These are phyloP conservation scores for Leccinum pellstonianum DNA, from an alignment of 768 basidiomycete species.

Conservation along the genomic window DNA sequence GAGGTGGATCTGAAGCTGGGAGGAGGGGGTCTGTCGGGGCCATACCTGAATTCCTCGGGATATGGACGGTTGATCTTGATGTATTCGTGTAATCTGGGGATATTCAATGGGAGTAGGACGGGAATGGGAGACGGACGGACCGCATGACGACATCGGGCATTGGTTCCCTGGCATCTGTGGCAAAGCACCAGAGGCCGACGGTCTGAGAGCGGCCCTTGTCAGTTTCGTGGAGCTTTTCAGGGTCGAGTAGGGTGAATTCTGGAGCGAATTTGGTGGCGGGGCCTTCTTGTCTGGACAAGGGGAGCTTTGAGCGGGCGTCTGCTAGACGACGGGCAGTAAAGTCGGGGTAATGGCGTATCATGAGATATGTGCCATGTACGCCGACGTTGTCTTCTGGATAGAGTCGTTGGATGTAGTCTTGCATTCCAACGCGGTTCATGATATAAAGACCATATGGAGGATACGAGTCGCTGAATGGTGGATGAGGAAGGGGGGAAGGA, in stretches of 20 bases:
- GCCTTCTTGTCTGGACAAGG: slow-evolving; percentile 29
- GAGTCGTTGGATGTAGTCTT: slow-evolving; percentile 69
- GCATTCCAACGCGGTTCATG: slow-evolving; percentile 74
- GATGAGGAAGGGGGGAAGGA: slow-evolving; percentile 8
- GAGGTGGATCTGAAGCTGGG: slow-evolving; percentile 43
- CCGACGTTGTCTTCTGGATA: slow-evolving; percentile 76
- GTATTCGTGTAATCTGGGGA: slow-evolving; percentile 57
- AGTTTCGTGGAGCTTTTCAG: slow-evolving; percentile 42
- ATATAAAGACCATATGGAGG: slow-evolving; percentile 86
- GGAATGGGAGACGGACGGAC: slow-evolving; percentile 35
- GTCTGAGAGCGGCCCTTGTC: slow-evolving; percentile 58
- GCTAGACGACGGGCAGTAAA: slow-evolving; percentile 54
- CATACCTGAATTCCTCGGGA: slow-evolving; percentile 70
- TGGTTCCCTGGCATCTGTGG: slow-evolving; percentile 66
- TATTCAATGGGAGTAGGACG: background rate
- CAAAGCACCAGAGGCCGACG: slow-evolving; percentile 75
- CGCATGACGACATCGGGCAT: slow-evolving; percentile 70
- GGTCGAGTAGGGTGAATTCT: slow-evolving; percentile 43
- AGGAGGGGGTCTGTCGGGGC: slow-evolving; percentile 63
- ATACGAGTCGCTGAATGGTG: slow-evolving; percentile 55
- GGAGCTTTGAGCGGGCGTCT: slow-evolving; percentile 29
- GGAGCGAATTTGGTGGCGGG: slow-evolving; percentile 47
- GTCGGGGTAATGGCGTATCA: slow-evolving; percentile 72
- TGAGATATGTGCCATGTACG: slow-evolving; percentile 60
- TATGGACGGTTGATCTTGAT: slow-evolving; percentile 66